Percentiles rank a stretch among this genome's conserved stretches.
These are phyloP conservation scores for Echites panduratus DNA, from an alignment of 257 asterid genomes.

Conservation along the genomic window DNA sequence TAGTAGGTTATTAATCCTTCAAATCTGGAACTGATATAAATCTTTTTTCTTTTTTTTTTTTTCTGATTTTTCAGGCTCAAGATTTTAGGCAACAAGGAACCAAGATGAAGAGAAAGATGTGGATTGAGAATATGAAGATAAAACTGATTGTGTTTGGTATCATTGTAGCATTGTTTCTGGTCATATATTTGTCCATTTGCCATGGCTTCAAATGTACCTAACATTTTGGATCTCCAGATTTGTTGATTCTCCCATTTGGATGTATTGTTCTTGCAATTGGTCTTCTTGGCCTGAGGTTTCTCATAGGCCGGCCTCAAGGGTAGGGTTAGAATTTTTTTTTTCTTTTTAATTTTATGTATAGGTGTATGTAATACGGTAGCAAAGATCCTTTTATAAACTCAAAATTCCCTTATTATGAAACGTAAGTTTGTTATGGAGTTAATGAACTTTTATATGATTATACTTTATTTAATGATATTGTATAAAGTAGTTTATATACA, in stretches of 20 bases:
- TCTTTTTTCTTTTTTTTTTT: too few relatives aligned
- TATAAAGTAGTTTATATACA: too few relatives aligned
- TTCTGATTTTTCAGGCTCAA: conserved; percentile 36
- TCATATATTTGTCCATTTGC: conserved; percentile 37
- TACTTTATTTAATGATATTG: too few relatives aligned
- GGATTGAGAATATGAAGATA: conserved; percentile 48
- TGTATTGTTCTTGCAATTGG: background rate
- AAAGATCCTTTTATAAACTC: background rate
- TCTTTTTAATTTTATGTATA: background rate
- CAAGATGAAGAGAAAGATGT: conserved; percentile 41
- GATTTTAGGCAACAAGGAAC: conserved; percentile 46
- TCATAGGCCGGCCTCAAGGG: background rate
- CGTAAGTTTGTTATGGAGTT: too few relatives aligned
- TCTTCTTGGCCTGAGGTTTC: background rate
- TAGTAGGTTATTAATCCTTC: too few relatives aligned
- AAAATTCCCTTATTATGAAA: too few relatives aligned
- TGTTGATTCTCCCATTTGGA: background rate
- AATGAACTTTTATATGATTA: too few relatives aligned
- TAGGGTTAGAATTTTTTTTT: background rate
- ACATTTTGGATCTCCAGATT: background rate
- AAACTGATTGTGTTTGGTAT: conserved; percentile 37
- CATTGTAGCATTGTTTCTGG: conserved; percentile 23
- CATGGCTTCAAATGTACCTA: conserved; percentile 35
- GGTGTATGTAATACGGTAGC: background rate
- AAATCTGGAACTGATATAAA: too few relatives aligned